Conservation (phyloP, 1,284 basidiomycete genomes). For the Trichosporon ovoides region DNA sequence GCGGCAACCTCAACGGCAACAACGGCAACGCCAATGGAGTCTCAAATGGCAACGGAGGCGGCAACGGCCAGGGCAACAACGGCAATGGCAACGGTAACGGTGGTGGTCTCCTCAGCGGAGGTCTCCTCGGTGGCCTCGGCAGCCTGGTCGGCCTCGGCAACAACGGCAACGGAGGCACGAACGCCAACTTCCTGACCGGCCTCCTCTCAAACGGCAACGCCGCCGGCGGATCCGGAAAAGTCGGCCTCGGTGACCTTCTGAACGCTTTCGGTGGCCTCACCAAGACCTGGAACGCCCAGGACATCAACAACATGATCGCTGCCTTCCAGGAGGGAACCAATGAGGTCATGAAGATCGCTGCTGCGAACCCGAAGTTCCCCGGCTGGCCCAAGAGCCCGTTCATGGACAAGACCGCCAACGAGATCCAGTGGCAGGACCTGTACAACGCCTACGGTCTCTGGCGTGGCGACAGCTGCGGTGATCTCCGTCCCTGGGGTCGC, state of each 20-base stretch:
- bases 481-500: not conserved
- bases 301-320: not conserved
- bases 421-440: not conserved
- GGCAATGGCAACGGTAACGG: too few species aligned
- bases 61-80: not conserved
- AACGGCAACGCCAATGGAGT: too few species aligned
- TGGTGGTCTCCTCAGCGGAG: not conserved
- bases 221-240: not conserved
- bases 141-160: not conserved
- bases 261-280: conserved; percentile 4
- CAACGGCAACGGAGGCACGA: not conserved
- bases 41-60: too few species aligned
- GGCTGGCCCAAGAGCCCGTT: conserved; percentile 5
- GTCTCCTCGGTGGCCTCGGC: not conserved
- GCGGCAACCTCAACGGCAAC: too few species aligned
- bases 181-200: conserved; percentile 4
- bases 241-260: conserved; percentile 3
- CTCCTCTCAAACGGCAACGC: not conserved
- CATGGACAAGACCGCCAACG: not conserved
- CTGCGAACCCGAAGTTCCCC: conserved; percentile 2
- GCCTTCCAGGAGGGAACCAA: not conserved
- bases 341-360: not conserved
- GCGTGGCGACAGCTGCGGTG: not conserved
- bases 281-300: not conserved
- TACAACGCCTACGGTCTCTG: conserved; percentile 1